Evolutionary conservation across 164 flowering plant species (phyloP).

Genomic region (Sedum album): DNA sequence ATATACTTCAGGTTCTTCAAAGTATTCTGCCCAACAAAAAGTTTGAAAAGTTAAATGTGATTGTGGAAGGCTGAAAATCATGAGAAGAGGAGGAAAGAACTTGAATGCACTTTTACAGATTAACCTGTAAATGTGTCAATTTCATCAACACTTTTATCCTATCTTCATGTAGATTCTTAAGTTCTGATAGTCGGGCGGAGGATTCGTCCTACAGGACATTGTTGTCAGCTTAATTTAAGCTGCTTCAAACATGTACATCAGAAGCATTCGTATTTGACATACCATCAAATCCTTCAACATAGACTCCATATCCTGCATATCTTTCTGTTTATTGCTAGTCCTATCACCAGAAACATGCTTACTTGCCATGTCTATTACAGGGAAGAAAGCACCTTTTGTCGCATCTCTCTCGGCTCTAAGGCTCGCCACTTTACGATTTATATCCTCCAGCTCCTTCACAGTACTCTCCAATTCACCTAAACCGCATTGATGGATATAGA

Average conservation of each 20-base stretch:
- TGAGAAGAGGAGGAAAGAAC: neutral
- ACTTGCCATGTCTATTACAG: conserved; percentile 48
- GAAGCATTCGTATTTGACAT: conserved; percentile 13
- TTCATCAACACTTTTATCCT: conserved; percentile 48
- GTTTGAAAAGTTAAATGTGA: neutral
- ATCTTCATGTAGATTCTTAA: conserved; percentile 62
- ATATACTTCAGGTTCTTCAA: conserved; percentile 63
- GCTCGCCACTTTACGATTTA: conserved; percentile 41
- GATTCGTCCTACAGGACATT: conserved; percentile 48
- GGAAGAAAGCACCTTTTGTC: conserved; percentile 49
- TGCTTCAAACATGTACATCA: conserved; percentile 2
- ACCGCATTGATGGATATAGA: neutral
- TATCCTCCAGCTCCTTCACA: conserved; percentile 57
- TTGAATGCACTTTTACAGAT: conserved; percentile 7
- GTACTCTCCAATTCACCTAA: conserved; percentile 64
- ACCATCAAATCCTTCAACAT: conserved; percentile 62
- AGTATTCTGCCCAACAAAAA: conserved; percentile 43
- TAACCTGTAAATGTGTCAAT: conserved; percentile 60
- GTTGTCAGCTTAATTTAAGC: conserved; percentile 10
- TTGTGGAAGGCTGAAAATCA: neutral
- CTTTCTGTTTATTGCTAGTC: conserved; percentile 56
- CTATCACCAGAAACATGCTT: conserved; percentile 46
- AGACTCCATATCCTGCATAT: conserved; percentile 71
- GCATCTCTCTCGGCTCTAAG: conserved; percentile 65
- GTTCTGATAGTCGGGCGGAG: conserved; percentile 43